These are phyloP conservation scores for Huntiella decipiens DNA, from an alignment of 2,329 filamentous ascomycete species.

Conservation along the genomic window DNA sequence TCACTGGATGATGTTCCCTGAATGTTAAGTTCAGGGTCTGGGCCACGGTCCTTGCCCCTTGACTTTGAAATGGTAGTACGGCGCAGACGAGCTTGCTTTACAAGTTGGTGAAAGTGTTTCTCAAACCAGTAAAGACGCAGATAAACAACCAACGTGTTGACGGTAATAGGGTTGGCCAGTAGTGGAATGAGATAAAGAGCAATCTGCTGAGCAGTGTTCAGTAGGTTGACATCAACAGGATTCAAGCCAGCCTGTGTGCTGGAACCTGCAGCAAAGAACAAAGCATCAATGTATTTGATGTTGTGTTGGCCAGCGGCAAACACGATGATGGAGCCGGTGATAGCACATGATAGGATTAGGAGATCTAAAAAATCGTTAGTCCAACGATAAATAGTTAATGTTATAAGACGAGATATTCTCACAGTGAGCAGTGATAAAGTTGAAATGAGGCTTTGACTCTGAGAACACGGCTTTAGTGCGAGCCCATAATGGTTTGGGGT, in stretches of 20 bases:
- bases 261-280: slow-evolving; percentile 71
- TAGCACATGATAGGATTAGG: slow-evolving; percentile 56
- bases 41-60: slow-evolving; percentile 16
- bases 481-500: slow-evolving; percentile 17
- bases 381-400: slow-evolving; percentile 3
- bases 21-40: slow-evolving; percentile 15
- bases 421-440: slow-evolving; percentile 71
- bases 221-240: slow-evolving; percentile 47
- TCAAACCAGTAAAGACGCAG: slow-evolving; percentile 96
- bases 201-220: slow-evolving; percentile 56
- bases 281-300: slow-evolving; percentile 64
- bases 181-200: slow-evolving; percentile 53
- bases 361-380: slow-evolving; percentile 33
- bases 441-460: slow-evolving; percentile 47
- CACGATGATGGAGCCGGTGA: slow-evolving; percentile 61
- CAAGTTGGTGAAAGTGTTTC: slow-evolving; percentile 77
- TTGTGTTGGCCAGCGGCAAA: slow-evolving; percentile 39
- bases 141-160: slow-evolving; percentile 75
- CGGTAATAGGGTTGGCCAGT: slow-evolving; percentile 64
- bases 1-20: slow-evolving; percentile 10
- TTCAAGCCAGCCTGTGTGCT: slow-evolving; percentile 91
- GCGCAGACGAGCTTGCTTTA: slow-evolving; percentile 47
- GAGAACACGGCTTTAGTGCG: slow-evolving; percentile 33
- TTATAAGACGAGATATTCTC: slow-evolving; percentile 18
- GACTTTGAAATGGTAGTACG: slow-evolving; percentile 47